A percentile compares a stretch with the other conserved stretches of the same genome.
phyloP scores from a whole-genome alignment of 2,329 filamentous ascomycete species.

The Pseudocercospora musae region DNA sequence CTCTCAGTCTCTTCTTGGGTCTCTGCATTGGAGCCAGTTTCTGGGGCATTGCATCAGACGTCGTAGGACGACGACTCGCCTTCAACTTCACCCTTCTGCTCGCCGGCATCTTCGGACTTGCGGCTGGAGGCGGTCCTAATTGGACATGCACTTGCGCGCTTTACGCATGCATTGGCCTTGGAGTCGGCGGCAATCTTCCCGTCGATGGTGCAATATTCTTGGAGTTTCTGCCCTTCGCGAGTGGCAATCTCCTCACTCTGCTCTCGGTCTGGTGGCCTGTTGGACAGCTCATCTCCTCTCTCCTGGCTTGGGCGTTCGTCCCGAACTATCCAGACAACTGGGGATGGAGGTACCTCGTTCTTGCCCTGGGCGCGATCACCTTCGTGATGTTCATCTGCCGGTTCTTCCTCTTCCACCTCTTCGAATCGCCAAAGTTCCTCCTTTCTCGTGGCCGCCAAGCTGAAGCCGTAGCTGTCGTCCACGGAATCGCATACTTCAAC shows the following conservation, averaged over 20 bases:
- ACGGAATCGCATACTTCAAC: conserved; percentile 21
- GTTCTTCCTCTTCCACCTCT: conserved; percentile 76
- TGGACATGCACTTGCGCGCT: conserved; percentile 54
- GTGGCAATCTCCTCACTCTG: conserved; percentile 74
- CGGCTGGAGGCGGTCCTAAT: conserved; percentile 62
- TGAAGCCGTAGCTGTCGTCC: conserved; percentile 69
- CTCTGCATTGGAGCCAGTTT: conserved; percentile 74
- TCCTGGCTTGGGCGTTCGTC: conserved; percentile 37
- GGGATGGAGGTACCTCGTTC: conserved; percentile 74
- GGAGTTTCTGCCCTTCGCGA: conserved; percentile 65
- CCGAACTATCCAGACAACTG: conserved; percentile 50
- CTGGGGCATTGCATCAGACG: conserved; percentile 59
- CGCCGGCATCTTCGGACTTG: conserved; percentile 66
- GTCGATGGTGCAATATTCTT: conserved; percentile 79
- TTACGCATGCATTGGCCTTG: conserved; percentile 45
- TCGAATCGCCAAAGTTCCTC: conserved; percentile 82
- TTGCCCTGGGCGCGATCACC: conserved; percentile 68
- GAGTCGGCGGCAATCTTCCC: conserved; percentile 64
- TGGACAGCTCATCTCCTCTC: conserved; percentile 69
- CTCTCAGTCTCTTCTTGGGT: conserved; percentile 71
- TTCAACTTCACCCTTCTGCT: conserved; percentile 79
- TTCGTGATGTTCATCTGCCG: conserved; percentile 74
- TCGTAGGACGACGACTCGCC: conserved; percentile 72
- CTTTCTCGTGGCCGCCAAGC: conserved; percentile 71
- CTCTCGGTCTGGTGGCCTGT: conserved; percentile 87